Percentiles rank a stretch among this genome's conserved stretches.
Conservation (phyloP, 2,329 filamentous ascomycete species). For the Fusarium tjaetaba region DNA sequence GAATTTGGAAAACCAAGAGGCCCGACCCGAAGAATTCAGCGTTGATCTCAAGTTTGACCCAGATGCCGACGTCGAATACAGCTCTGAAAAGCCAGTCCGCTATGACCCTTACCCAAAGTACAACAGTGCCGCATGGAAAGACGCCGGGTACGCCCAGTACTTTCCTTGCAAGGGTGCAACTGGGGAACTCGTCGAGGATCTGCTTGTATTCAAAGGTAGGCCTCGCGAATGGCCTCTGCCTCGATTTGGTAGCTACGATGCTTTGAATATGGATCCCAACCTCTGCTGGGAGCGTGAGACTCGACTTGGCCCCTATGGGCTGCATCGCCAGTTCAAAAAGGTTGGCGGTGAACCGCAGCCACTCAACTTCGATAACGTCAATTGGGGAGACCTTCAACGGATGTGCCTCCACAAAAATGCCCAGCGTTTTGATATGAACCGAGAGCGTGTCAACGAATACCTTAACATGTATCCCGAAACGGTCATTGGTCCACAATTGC, state of each 20-base stretch:
- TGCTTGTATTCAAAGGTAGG: conserved; percentile 70
- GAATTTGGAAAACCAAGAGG: conserved; percentile 55
- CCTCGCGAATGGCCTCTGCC: conserved; percentile 68
- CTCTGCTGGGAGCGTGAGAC: conserved; percentile 76
- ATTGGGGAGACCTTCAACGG: conserved; percentile 77
- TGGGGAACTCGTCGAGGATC: conserved; percentile 68
- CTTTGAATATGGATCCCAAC: conserved; percentile 68
- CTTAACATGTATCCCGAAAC: conserved; percentile 54
- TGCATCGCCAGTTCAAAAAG: conserved; percentile 60
- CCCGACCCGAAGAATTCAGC: conserved; percentile 47
- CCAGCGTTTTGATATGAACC: conserved; percentile 65
- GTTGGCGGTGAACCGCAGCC: conserved; percentile 49
- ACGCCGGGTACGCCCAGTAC: conserved; percentile 65
- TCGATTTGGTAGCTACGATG: conserved; percentile 70
- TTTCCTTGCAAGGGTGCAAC: conserved; percentile 72
- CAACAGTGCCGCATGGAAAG: conserved; percentile 69
- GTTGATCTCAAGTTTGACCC: conserved; percentile 48
- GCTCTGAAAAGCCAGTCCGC: conserved; percentile 59
- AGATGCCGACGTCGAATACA: conserved; percentile 53
- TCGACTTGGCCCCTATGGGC: conserved; percentile 74
- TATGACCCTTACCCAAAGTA: conserved; percentile 80
- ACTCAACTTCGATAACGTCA: conserved; percentile 70
- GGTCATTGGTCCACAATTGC: conserved; percentile 24
- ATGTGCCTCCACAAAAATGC: conserved; percentile 73
- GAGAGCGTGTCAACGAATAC: conserved; percentile 55